A percentile compares a stretch with the other conserved stretches of the same genome.
These are phyloP conservation scores for Ensete glaucum DNA, from an alignment of 176 grass and related monocot species.

Conservation along the genomic window DNA sequence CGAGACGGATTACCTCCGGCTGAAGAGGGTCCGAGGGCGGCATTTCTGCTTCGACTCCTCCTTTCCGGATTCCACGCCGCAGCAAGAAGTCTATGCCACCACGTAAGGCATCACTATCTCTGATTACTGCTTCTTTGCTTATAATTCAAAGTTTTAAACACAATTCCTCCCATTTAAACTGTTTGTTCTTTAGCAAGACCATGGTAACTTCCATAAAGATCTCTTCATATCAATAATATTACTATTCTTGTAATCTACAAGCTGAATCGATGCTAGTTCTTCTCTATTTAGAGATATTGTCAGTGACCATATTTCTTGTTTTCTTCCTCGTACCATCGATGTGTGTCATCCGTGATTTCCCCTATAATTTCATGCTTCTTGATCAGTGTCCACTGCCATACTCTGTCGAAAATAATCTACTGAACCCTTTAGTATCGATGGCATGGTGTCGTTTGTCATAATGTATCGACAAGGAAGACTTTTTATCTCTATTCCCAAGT, in stretches of 20 bases:
- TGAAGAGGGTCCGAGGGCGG: conserved; percentile 72
- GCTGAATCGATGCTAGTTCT: too few species aligned
- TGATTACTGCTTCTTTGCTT: not conserved
- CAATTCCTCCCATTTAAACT: not conserved
- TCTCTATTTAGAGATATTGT: too few species aligned
- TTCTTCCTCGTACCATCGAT: not conserved
- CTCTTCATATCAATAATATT: not conserved
- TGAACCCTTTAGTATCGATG: too few species aligned
- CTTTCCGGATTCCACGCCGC: conserved; percentile 65
- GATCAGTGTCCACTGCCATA: too few species aligned
- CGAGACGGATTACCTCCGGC: conserved; percentile 78
- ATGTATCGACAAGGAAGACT: too few species aligned
- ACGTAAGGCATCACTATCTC: conserved; percentile 42
- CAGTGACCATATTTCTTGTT: too few species aligned
- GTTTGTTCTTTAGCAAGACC: not conserved
- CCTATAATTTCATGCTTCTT: too few species aligned
- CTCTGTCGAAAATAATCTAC: too few species aligned
- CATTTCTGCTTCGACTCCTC: conserved; percentile 95
- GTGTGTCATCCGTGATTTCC: not conserved
- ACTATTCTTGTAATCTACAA: too few species aligned
- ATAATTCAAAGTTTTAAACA: not conserved
- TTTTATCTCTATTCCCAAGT: too few species aligned
- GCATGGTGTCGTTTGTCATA: too few species aligned
- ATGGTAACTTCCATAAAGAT: not conserved
- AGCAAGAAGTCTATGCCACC: conserved; percentile 67